phyloP scores from a whole-genome alignment of 805 yeast species.

The Grigorovia jiainica region DNA sequence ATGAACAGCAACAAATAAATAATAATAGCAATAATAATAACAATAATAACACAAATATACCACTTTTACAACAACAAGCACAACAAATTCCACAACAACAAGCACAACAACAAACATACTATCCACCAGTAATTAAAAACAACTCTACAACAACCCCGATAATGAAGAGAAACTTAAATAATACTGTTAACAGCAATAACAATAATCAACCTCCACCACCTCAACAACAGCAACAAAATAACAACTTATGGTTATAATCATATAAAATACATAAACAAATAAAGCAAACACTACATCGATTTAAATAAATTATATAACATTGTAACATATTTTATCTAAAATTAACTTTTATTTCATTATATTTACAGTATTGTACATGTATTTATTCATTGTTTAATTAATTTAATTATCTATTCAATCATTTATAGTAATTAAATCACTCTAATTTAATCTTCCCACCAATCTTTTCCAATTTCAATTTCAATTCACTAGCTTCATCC shows the following conservation, averaged over 20 bases:
- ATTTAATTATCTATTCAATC: too few species aligned
- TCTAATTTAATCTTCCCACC: constrained; percentile 92
- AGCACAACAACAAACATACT: constrained; percentile 10
- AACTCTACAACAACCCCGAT: neutral
- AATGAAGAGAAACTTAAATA: neutral
- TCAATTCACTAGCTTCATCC: constrained; percentile 96
- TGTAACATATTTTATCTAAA: too few species aligned
- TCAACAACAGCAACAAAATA: constrained; percentile 8
- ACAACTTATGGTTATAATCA: neutral
- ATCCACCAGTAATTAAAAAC: constrained; percentile 8
- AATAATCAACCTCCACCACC: too few species aligned
- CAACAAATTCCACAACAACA: neutral
- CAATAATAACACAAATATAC: constrained; percentile 4
- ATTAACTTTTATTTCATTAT: neutral
- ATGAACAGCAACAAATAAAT: constrained; percentile 6
- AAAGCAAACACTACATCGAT: neutral
- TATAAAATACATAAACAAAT: neutral
- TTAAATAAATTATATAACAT: neutral
- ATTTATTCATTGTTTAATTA: too few species aligned
- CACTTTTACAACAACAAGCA: constrained; percentile 11
- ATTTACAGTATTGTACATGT: neutral
- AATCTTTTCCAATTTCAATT: constrained; percentile 81
- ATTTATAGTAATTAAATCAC: constrained; percentile 31
- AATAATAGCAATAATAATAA: neutral
- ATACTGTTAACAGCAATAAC: constrained; percentile 3